Evolutionary conservation across 1,284 basidiomycete species (phyloP).

Genomic region (Earliella scabrosa): DNA sequence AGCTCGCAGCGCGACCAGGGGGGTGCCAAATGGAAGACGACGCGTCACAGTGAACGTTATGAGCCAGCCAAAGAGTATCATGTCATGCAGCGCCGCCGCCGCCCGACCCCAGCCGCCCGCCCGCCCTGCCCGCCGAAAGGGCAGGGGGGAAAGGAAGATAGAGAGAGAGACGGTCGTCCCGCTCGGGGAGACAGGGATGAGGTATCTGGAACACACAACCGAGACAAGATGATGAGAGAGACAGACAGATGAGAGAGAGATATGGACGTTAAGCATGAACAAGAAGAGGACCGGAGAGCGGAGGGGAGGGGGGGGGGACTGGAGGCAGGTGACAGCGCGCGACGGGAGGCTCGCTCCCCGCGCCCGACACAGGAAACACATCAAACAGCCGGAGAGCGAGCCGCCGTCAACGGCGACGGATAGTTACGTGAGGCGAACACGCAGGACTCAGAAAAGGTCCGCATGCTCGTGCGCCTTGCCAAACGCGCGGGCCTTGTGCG

Average conservation of each 20-base stretch:
- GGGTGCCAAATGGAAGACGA: too few relatives aligned
- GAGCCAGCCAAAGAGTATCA: too few relatives aligned
- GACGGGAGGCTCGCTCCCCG: slow-evolving; percentile 24
- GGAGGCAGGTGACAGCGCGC: slow-evolving; percentile 1
- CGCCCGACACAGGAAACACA: background rate
- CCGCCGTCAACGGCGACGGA: slow-evolving; percentile 19
- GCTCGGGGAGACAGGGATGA: background rate
- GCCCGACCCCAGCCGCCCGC: too few relatives aligned
- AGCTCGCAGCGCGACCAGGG: too few relatives aligned
- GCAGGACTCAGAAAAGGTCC: slow-evolving; percentile 12
- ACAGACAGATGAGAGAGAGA: background rate
- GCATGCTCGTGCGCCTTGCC: slow-evolving; percentile 19
- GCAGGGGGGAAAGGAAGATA: background rate
- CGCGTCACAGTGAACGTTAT: too few relatives aligned
- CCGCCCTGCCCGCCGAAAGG: background rate
- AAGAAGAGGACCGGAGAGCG: background rate
- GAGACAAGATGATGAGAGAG: background rate
- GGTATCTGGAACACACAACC: background rate
- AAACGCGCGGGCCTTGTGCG: slow-evolving; percentile 22
- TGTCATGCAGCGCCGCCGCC: too few relatives aligned
- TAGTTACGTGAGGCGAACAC: background rate
- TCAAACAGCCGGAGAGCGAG: slow-evolving; percentile 1
- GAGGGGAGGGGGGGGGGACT: background rate
- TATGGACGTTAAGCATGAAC: background rate
- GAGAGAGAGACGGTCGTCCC: too few relatives aligned